Evolutionary conservation across 106 monocot species (phyloP), one percentile per base, ranked within the genome.

Genomic region (Dendrobium nobile): DNA sequence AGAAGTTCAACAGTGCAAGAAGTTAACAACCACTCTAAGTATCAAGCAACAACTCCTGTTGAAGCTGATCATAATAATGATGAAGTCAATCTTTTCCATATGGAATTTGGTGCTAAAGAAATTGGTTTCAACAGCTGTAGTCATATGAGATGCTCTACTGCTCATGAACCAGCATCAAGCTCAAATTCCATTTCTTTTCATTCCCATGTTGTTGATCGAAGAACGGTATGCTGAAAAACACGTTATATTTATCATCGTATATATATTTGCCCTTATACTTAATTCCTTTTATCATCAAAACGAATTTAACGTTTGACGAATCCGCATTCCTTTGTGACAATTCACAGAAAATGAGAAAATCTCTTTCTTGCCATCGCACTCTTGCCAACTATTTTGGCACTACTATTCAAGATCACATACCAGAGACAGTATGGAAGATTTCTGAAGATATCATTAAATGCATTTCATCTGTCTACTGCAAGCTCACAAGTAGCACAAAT

Each of bases 361-460:
- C 78, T 59, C n/a, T 70, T 74, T 84, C 90, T n/a, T 24, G 72
- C 41, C 92, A 84, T 80, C 78, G 79, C 51, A 89, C 84, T 10
- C 89, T 94, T 73, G 97, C 92, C 19, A 89, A 90, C 78, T 90
- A 88, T 84, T 87, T 92, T n/a, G 86, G 90, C 19, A 78, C 87
- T 56, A 90, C 92, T 19, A 80, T 97, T 19, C 75, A 77, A 54
- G 92, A 92, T 75, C 87, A 88, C 81, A 86, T 90, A 28, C 77
- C 89, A 22, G 87, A 87, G 20, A 88, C 79, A 28, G 85, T 87
- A 24, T 84, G 89, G 78, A 90, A 79, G 87, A 89, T 98, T 73
- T 98, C 97, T 44, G 91, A 91, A 85, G 94, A 98, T 75, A 98
- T 98, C 13, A 64, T 98, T 78, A 90, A 77, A 84, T 98, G 94